Base-by-base conservation (phyloP, 257 asterid genomes). In the Osmanthus fragrans region DNA sequence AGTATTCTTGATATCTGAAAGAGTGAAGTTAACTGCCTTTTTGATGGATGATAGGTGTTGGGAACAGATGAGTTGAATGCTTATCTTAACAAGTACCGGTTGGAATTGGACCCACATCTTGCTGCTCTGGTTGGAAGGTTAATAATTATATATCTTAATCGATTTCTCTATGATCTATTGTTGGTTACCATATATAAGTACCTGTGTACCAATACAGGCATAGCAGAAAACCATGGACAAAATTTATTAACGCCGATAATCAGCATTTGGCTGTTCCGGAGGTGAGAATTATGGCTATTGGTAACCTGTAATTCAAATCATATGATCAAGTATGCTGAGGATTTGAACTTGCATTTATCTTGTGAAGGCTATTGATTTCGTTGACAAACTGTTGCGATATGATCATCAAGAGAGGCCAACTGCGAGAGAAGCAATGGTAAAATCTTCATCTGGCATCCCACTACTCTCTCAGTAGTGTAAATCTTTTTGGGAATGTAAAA, bases 361-460 rank as follows among this genome's bases (percentile, higher is more conserved):
- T 77, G 73, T 74, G 54, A 76, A 94, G 98, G 98, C 98, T 54
- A 86, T 94, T 70, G 98, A 94, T 79, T 94, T 94, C 88, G 98
- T 94, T 76, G 98, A 94, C 92, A 91, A 92, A 84, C 82, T 94
- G 86, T 86, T 94, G 75, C 89, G 96, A 19, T 94, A 91, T 81
- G 97, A 94, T 83, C 97, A 94, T 86, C 97, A 91, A 82, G 98
- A 92, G 75, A 82, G 98, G 86, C 98, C 94, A 47, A 92, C 98
- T 45, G 96, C 97, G 9, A 92, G 92, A 81, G 98, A 92, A 89
- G 97, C 97, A 74, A 92, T 92, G 98, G 98, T 92, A 87, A 81
- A 33, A 15, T 66, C 74, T 40, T 29, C 56, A 39, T 71, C 49
- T 39, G 23, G 34, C 42, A 12, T 71, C 19, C 16, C 51, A 4